Base-by-base conservation (phyloP, 257 asterid genomes). In the Salvia splendens region DNA sequence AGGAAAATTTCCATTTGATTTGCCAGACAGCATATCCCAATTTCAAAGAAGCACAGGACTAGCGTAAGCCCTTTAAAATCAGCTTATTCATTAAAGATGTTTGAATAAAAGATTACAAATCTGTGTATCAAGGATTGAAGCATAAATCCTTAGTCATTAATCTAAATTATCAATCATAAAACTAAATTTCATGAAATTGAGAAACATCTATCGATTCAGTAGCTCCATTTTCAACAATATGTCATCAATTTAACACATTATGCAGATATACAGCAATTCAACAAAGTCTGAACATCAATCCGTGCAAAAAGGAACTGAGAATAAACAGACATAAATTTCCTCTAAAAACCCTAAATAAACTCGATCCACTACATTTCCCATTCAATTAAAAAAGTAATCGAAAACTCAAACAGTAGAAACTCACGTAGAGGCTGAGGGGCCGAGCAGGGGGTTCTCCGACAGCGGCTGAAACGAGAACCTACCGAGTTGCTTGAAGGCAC, bases 371-470 rank as follows among this genome's bases (percentile, higher is more conserved):
- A 35, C 40, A n/a, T 9, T 28, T 36, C 1, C 3, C 10, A 35
- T 61, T 52, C 48, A 54, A 28, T 54, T 54, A 0, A 3, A 16
- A 55, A 32, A 49, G 1, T 20, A 54, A 56, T 40, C 52, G 38
- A 47, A 65, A 59, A 49, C 3, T 4, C 4, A 30, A 56, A 16
- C 48, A 1, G 0, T 20, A 4, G 36, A 35, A 70, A 79, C 92
- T 78, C 61, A 89, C 98, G 91, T 77, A 68, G 98, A 91, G 70
- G 95, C 85, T 1, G 98, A 91, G n/a, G 98, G 98, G 11, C 98
- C 98, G 12, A 89, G 92, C 16, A 91, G 70, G 12, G 96, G 95
- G 64, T 91, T 91, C 75, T 91, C 98, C 12, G 78, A 65, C 52
- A 91, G 86, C 46, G 93, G 91, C 83, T 88, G 97, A 77, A 87